Percentiles rank a stretch among this genome's conserved stretches.
Evolutionary conservation across 495 filamentous ascomycete genomes (phyloP).

Genomic region (Parmelia sp.): DNA sequence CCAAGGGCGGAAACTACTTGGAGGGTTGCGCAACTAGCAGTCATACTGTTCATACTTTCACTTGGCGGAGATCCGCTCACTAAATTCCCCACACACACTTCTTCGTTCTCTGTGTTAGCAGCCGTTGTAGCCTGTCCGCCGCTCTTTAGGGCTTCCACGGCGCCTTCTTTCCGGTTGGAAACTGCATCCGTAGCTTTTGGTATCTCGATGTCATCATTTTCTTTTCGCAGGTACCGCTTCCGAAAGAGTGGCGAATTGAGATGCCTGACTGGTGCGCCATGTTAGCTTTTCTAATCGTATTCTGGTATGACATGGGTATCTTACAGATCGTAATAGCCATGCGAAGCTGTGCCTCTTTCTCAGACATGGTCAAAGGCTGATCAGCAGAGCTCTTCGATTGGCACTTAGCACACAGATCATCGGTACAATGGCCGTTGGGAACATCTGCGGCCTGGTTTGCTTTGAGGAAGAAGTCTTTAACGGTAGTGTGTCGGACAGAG

Average conservation of each 20-base stretch:
- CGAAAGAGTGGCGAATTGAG: neutral
- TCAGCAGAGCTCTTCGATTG: neutral
- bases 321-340: slow-evolving; percentile 3
- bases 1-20: neutral
- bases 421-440: neutral
- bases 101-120: neutral
- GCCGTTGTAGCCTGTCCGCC: neutral
- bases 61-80: neutral
- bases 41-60: neutral
- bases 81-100: neutral
- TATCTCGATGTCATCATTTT: neutral
- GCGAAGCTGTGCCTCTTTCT: slow-evolving; percentile 3
- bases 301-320: neutral
- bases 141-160: neutral
- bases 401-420: neutral
- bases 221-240: neutral
- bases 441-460: neutral
- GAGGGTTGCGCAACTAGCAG: neutral
- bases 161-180: neutral
- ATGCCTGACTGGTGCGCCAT: neutral
- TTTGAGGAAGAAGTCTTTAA: slow-evolving; percentile 1
- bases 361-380: neutral
- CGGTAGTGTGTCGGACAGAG: neutral
- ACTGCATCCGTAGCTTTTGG: neutral
- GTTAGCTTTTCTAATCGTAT: neutral